Evolutionary conservation across 2,329 filamentous ascomycete genomes (phyloP).

Genomic region (Neofusicoccum laricinum): DNA sequence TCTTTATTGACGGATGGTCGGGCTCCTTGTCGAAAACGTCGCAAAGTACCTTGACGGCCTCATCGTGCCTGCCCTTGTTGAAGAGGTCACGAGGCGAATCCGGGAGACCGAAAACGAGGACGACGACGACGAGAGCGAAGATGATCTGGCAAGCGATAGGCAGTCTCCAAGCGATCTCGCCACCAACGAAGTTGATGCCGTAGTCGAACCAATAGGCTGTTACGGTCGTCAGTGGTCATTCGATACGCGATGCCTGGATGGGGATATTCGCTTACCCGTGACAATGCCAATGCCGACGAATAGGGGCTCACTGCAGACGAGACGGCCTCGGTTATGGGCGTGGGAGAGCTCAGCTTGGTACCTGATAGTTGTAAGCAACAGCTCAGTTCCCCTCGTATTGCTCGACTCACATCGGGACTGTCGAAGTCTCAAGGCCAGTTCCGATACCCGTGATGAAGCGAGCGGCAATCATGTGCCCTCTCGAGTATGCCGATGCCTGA

Average conservation of each 20-base stretch:
- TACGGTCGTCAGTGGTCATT: conserved; percentile 18
- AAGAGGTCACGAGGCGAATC: conserved; percentile 33
- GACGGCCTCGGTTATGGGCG: conserved; percentile 56
- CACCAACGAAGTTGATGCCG: conserved; percentile 41
- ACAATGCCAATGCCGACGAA: conserved; percentile 49
- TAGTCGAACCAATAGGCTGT: conserved; percentile 53
- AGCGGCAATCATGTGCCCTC: conserved; percentile 48
- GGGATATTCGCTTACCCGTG: conserved; percentile 24
- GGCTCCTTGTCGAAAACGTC: conserved; percentile 45
- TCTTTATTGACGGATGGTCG: conserved; percentile 54
- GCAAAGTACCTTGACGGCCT: conserved; percentile 50
- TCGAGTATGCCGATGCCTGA: conserved; percentile 9
- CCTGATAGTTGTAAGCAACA: background rate
- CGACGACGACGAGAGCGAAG: conserved; percentile 42
- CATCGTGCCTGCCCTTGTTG: conserved; percentile 40
- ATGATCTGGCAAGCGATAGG: conserved; percentile 52
- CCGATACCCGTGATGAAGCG: conserved; percentile 53
- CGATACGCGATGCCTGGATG: background rate
- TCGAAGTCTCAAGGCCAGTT: conserved; percentile 55
- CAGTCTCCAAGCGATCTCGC: conserved; percentile 44
- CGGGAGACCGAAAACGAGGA: conserved; percentile 38
- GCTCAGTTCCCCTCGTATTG: too few relatives aligned
- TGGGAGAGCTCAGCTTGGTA: conserved; percentile 54
- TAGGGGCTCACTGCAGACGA: conserved; percentile 55
- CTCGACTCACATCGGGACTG: conserved; percentile 43